Evolutionary conservation across 140 eudicot genomes (phyloP).

Genomic region (Oenanthe javanica): DNA sequence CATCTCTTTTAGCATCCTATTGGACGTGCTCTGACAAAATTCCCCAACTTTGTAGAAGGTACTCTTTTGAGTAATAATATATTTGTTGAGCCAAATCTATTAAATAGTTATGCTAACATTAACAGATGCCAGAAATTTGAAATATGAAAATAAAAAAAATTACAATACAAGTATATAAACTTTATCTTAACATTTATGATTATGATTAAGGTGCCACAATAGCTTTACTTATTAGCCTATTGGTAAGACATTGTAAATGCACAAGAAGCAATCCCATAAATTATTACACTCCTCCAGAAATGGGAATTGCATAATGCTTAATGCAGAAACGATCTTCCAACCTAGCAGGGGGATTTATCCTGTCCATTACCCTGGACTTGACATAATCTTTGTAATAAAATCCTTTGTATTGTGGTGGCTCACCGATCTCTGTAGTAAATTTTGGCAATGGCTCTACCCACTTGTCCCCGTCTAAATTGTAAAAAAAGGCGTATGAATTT

Average conservation of each 20-base stretch:
- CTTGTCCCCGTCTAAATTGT: constrained; percentile 7
- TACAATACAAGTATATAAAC: background rate
- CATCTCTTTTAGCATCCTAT: no score
- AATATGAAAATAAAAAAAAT: no score
- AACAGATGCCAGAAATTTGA: no score
- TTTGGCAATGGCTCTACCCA: constrained; percentile 16
- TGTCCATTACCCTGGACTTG: constrained; percentile 7
- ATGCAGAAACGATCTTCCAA: constrained; percentile 10
- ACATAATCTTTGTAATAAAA: constrained; percentile 7
- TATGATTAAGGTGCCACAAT: background rate
- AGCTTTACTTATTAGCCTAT: background rate
- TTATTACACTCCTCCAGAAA: background rate
- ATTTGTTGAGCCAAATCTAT: no score
- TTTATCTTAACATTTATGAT: background rate
- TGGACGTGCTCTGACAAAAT: no score
- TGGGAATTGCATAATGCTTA: constrained; percentile 6
- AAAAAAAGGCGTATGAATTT: background rate
- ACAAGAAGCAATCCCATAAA: background rate
- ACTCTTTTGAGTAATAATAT: no score
- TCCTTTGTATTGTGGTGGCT: constrained; percentile 14
- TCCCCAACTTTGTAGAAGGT: no score
- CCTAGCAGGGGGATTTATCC: background rate
- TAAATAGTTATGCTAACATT: no score
- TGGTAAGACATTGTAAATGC: no score
- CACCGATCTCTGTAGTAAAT: background rate